Percentiles rank a stretch among this genome's conserved stretches.
Evolutionary conservation across 1,284 basidiomycete genomes (phyloP).

Genomic region (Somion occarium): DNA sequence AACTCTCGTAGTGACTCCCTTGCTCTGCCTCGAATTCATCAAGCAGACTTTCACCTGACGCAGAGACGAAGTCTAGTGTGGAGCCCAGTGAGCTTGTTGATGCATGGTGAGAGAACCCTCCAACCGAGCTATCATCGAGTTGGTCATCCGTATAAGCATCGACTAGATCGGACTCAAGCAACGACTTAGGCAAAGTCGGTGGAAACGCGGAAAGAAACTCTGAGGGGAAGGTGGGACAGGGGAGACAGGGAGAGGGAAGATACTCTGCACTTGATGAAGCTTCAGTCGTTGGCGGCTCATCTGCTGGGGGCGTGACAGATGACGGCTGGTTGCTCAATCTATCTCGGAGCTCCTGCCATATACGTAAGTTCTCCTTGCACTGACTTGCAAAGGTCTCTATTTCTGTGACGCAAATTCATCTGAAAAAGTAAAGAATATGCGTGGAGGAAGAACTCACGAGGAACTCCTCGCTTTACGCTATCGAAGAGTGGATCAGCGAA

Average conservation of each 20-base stretch:
- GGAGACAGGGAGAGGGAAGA: slow-evolving; percentile 2
- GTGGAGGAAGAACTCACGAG: slow-evolving; percentile 44
- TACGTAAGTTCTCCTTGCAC: slow-evolving; percentile 58
- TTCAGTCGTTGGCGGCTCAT: background rate
- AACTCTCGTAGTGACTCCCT: slow-evolving; percentile 21
- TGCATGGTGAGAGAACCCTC: background rate
- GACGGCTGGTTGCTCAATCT: slow-evolving; percentile 27
- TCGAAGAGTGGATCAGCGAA: slow-evolving; percentile 84
- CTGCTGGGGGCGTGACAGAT: background rate
- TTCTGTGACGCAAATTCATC: slow-evolving; percentile 35
- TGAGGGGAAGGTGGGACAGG: slow-evolving; percentile 31
- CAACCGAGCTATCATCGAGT: background rate
- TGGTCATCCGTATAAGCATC: slow-evolving; percentile 5
- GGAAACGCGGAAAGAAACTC: slow-evolving; percentile 59
- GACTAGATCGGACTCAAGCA: slow-evolving; percentile 16
- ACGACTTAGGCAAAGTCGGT: slow-evolving; percentile 46
- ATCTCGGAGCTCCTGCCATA: slow-evolving; percentile 57
- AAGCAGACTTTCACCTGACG: slow-evolving; percentile 11
- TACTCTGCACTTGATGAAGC: background rate
- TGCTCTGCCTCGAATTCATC: background rate
- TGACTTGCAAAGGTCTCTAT: slow-evolving; percentile 58
- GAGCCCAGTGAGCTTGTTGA: slow-evolving; percentile 11
- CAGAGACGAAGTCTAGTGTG: slow-evolving; percentile 13
- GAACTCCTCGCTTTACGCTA: slow-evolving; percentile 66
- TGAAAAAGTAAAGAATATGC: background rate